phyloP scores from a whole-genome alignment of 257 asterid genomes.

The Nicotiana benthamiana region DNA sequence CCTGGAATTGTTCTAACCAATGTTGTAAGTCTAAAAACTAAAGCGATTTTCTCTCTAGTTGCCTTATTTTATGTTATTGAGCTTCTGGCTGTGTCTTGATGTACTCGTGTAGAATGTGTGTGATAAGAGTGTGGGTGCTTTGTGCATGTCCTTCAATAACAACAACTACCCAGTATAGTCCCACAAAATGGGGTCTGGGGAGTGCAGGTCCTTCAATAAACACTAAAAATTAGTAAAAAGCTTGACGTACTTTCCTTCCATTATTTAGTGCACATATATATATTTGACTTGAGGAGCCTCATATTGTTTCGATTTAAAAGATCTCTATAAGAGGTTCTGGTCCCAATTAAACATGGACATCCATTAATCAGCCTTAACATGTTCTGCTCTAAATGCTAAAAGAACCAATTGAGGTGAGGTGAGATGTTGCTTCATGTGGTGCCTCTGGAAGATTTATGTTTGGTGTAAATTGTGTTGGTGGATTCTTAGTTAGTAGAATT shows the following conservation, averaged over 20 bases:
- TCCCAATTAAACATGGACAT: not conserved
- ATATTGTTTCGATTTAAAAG: not conserved
- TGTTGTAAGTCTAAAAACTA: constrained; percentile 53
- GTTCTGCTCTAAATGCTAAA: not conserved
- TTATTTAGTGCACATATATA: not conserved
- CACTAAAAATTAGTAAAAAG: not conserved
- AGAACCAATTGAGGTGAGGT: not conserved
- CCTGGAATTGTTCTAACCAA: constrained; percentile 97
- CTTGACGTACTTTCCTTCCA: not conserved
- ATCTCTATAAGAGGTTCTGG: not conserved
- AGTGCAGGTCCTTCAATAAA: not conserved
- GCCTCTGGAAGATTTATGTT: no score
- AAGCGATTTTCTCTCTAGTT: not conserved
- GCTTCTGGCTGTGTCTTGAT: not conserved
- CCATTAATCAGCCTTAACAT: not conserved
- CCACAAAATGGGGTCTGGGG: no score
- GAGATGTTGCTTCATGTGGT: not conserved
- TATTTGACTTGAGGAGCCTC: not conserved
- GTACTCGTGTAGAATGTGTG: not conserved
- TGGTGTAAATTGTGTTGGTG: no score
- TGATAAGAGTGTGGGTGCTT: not conserved
- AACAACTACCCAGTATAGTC: no score
- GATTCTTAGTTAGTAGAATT: no score
- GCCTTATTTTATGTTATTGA: not conserved
- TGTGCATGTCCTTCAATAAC: not conserved